Evolutionary conservation across 2,329 filamentous ascomycete species (phyloP).

Genomic region (Ceratocystis papillata): DNA sequence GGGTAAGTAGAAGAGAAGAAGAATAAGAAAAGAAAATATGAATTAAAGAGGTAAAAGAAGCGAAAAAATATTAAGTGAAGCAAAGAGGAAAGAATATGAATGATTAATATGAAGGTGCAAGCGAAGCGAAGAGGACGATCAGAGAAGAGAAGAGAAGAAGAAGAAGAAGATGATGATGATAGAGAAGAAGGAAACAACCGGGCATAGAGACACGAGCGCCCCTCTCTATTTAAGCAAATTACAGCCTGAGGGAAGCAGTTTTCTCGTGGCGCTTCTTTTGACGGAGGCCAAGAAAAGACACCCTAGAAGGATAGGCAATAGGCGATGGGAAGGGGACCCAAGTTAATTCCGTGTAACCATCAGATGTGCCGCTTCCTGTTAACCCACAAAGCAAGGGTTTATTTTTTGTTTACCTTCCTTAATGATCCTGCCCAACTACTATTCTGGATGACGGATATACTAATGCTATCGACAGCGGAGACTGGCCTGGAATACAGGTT

Average conservation of each 20-base stretch:
- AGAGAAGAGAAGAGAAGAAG: slow-evolving; percentile 1
- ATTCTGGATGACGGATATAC: background rate
- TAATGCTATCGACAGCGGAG: background rate
- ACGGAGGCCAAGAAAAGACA: background rate
- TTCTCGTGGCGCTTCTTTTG: slow-evolving; percentile 2
- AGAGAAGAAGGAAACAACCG: background rate
- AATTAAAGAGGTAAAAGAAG: background rate
- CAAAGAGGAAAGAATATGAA: background rate
- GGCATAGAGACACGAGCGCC: background rate
- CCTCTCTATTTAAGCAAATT: slow-evolving; percentile 3
- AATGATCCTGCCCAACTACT: background rate
- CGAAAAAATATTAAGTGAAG: background rate
- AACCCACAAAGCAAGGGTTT: slow-evolving; percentile 4
- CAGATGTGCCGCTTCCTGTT: slow-evolving; percentile 8
- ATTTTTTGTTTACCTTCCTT: background rate
- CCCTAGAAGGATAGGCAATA: background rate
- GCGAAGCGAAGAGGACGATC: background rate
- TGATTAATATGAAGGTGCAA: too few species aligned
- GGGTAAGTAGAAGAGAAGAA: background rate
- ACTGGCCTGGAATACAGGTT: background rate
- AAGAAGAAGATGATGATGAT: background rate
- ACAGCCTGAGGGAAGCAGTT: background rate
- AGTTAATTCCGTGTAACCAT: slow-evolving; percentile 3
- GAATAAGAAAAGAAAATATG: background rate
- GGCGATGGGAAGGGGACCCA: background rate